Conservation (phyloP, 2,329 filamentous ascomycete species). For the Didymella keratinophila region DNA sequence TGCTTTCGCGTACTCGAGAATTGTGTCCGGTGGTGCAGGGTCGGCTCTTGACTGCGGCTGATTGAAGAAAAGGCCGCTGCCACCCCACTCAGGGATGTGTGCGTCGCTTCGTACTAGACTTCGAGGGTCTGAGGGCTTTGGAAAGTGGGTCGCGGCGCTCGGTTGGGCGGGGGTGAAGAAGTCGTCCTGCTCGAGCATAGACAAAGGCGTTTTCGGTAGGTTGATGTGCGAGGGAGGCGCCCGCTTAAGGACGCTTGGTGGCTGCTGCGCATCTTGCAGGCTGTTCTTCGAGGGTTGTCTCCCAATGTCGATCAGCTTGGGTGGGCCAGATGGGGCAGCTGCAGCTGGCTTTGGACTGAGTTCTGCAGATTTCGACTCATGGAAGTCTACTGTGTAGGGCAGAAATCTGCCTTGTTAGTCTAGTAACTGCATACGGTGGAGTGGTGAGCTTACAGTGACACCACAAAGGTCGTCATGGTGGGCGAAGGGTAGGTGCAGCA, state of each 20-base stretch:
- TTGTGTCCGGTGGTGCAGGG: conserved; percentile 76
- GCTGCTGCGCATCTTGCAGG: conserved; percentile 35
- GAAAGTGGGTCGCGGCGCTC: conserved; percentile 63
- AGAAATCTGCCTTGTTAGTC: conserved; percentile 70
- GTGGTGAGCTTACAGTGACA: conserved; percentile 60
- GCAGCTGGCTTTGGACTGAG: conserved; percentile 32
- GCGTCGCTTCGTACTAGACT: conserved; percentile 75
- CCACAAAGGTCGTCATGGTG: conserved; percentile 67
- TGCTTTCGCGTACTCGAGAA: conserved; percentile 71
- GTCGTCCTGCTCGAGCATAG: conserved; percentile 50
- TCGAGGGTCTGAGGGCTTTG: conserved; percentile 56
- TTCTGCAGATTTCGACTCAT: conserved; percentile 57
- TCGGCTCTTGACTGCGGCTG: conserved; percentile 80
- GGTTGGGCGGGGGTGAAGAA: conserved; percentile 56
- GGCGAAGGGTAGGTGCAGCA: conserved; percentile 18
- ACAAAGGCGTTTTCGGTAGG: conserved; percentile 53
- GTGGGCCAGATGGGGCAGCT: conserved; percentile 34
- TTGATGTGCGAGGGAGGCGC: conserved; percentile 35
- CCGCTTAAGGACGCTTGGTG: conserved; percentile 53
- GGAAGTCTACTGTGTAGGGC: conserved; percentile 89
- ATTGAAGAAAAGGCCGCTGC: conserved; percentile 66
- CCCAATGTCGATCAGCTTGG: conserved; percentile 51
- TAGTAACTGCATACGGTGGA: not conserved
- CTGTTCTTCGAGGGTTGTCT: conserved; percentile 56
- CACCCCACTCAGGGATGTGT: conserved; percentile 79